Base-by-base conservation (phyloP, 805 yeast genomes). In the Torulaspora microellipsoides region DNA sequence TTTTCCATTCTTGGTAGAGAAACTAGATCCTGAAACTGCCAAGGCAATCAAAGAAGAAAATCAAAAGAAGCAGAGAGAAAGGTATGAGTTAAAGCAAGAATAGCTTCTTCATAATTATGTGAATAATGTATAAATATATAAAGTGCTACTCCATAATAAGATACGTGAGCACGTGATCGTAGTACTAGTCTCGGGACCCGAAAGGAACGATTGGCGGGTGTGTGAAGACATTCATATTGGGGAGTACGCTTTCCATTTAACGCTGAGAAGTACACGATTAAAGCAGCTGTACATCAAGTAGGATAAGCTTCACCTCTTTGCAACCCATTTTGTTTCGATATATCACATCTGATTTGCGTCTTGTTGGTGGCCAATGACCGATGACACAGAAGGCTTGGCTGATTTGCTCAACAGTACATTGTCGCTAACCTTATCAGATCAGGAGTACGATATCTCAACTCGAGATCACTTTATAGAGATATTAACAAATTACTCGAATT, bases 21-120 rank as follows among this genome's bases (percentile, higher is more conserved):
- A 59, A 42, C 43, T 70, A 25, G 74, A 70, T 44, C 72, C 73
- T 30, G 73, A 67, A 33, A 64, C 68, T 10, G 69, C 70, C 5
- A 51, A 57, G 36, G 49, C 58, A 9, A 53, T 69, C 42, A 64
- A 60, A 31, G 64, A 59, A 39, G 65, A 66, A 34, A 54, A 55
- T 11, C 41, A 51, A 36, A 52, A 45, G 38, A 55, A 56, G 40
- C 55, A 58, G 44, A 55, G 49, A 38, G 59, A 52, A 28, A 57
- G 53, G 45, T 59, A 59, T 35, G 41, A 45, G 23, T 34, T 43
- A 12, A 43, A 44, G 15, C 31, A 42, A 34, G 43, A 46, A 27
- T 46, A 39, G 25, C 25, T 20, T 20, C 25, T 20, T 20, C 25
- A 20, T 20, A 6, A 20, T 20, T 5, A 20, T 20, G 25, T 20